phyloP scores from a whole-genome alignment of 768 basidiomycete species.

The Hirschioporus abietinus region DNA sequence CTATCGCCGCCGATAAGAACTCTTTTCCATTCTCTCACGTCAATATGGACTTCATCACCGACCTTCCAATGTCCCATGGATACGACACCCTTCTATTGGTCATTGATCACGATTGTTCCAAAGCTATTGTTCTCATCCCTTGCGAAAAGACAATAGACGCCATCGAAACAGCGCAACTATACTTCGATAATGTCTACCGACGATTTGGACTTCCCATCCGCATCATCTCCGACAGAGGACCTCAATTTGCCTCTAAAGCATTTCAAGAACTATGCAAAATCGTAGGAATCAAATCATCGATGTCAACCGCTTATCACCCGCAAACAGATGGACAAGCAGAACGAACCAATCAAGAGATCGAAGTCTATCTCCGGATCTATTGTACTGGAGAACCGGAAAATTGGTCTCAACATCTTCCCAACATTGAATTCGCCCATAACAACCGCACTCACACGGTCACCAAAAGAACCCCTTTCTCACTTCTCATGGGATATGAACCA shows the following conservation, averaged over 20 bases:
- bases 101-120: slow-evolving; percentile 10
- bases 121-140: slow-evolving; percentile 9
- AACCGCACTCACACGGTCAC: slow-evolving; percentile 22
- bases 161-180: slow-evolving; percentile 6
- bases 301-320: slow-evolving; percentile 32
- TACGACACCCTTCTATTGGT: background rate
- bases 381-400: slow-evolving; percentile 26
- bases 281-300: slow-evolving; percentile 16
- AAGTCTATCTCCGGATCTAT: slow-evolving; percentile 26
- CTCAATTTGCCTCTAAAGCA: slow-evolving; percentile 15
- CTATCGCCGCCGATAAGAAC: background rate
- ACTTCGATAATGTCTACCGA: slow-evolving; percentile 10
- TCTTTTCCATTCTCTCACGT: slow-evolving; percentile 6
- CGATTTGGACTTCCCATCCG: slow-evolving; percentile 8
- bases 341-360: slow-evolving; percentile 25
- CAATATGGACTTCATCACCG: slow-evolving; percentile 9
- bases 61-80: slow-evolving; percentile 4
- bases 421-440: slow-evolving; percentile 30
- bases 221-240: slow-evolving; percentile 12
- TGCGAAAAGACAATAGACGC: slow-evolving; percentile 4
- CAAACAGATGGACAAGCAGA: slow-evolving; percentile 34
- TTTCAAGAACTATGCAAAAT: slow-evolving; percentile 20
- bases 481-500: slow-evolving; percentile 26
- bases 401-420: slow-evolving; percentile 27
- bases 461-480: slow-evolving; percentile 27